These are phyloP conservation scores for Penicillium occitanis DNA, from an alignment of 2,329 filamentous ascomycete species.

Conservation along the genomic window DNA sequence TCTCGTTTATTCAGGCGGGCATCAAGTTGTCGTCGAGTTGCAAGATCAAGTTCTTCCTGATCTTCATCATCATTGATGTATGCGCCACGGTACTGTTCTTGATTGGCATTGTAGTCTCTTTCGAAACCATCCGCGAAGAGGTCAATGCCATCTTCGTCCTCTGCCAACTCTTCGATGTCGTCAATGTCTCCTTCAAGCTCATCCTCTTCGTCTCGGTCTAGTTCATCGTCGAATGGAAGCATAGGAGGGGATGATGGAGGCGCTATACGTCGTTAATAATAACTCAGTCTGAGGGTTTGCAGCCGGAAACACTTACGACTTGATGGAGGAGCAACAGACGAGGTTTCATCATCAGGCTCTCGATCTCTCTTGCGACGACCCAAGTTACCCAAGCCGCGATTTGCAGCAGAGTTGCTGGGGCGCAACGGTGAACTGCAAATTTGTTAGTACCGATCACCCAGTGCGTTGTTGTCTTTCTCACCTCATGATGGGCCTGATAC, in stretches of 20 bases:
- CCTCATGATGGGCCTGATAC: conserved; percentile 19
- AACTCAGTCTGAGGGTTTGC: not conserved
- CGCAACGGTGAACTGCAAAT: conserved; percentile 72
- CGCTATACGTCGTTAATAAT: conserved; percentile 29
- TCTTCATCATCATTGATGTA: conserved; percentile 66
- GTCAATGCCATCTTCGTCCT: conserved; percentile 69
- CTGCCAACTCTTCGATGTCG: conserved; percentile 66
- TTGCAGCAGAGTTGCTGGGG: conserved; percentile 77
- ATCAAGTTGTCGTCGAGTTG: conserved; percentile 60
- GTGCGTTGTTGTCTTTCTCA: conserved; percentile 12
- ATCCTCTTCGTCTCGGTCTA: conserved; percentile 55
- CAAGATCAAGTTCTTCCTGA: conserved; percentile 62
- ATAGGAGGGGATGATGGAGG: conserved; percentile 63
- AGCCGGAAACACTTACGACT: conserved; percentile 53
- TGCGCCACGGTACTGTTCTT: conserved; percentile 55
- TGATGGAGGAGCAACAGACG: conserved; percentile 61
- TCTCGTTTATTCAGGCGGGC: conserved; percentile 62
- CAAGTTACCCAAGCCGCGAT: conserved; percentile 63
- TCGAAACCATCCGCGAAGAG: conserved; percentile 68
- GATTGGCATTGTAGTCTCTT: conserved; percentile 55
- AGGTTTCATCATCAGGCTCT: conserved; percentile 64
- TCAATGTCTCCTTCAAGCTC: conserved; percentile 63
- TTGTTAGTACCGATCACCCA: conserved; percentile 3
- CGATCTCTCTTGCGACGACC: conserved; percentile 63
- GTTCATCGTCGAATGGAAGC: conserved; percentile 50